Base-by-base conservation (phyloP, 306 rosid species). In the Acacia melanoxylon region DNA sequence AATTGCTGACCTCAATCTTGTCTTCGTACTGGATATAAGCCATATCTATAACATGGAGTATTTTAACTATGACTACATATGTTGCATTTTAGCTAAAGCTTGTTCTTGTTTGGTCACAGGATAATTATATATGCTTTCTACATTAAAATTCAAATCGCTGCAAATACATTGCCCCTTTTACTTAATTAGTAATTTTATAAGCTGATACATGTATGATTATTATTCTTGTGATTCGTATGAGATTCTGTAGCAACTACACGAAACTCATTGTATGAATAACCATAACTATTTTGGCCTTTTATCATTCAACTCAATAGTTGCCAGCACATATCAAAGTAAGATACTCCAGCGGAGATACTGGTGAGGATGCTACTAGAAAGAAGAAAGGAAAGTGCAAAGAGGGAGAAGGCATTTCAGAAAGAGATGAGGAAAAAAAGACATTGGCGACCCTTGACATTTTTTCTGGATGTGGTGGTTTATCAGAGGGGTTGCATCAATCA, bases 401-500 rank as follows among this genome's bases (percentile, higher is more conserved):
- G 85, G 98, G 91, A 81, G 99, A 90, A 81, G 73, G 35, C 68
- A 44, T 58, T 83, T 65, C 87, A 62, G 97, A 84, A 76, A 70
- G 51, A 31, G 91, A 80, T 35, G 85, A 77, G 29, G 90, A 83
- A 78, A 83, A 42, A 31, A 88, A 82, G 35, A 69, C 79, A 59
- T 75, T 77, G 80, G 89, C 92, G 61, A 95, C 99, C 46, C 84
- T 95, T 68, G 97, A 95, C 86, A 93, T 93, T 80, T 95, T 95
- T 91, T 98, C 99, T 3, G 98, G 99, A 2, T 95, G 99, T 84
- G 99, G 98, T 78, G 99, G 99, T 72, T 84, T 95, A 76, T 95
- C 99, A 22, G 90, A 92, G 83, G 99, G 99, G 42, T 84, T 95
- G 87, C 88, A 88, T 76, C 92, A 88, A 71, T 86, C 97, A 6